Percentiles rank a stretch among this genome's conserved stretches.
Conservation (phyloP, 75 land plant species). For the Cryptomeria japonica region DNA sequence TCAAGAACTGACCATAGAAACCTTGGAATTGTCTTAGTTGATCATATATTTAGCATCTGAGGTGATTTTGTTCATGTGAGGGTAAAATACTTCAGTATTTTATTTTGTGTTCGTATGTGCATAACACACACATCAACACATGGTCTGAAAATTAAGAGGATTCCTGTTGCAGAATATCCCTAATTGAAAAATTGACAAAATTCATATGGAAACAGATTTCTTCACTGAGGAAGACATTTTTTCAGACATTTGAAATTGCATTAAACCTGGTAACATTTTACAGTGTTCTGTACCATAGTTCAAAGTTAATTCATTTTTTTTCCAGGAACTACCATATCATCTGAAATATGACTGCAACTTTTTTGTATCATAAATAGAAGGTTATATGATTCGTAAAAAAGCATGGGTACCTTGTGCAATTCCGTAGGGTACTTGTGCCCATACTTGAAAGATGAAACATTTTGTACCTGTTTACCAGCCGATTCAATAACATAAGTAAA, state of each 20-base stretch:
- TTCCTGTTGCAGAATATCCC: neutral
- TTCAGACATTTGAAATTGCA: neutral
- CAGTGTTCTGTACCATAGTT: neutral
- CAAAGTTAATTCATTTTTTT: neutral
- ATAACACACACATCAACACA: no score
- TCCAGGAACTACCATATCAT: neutral
- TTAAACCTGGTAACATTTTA: neutral
- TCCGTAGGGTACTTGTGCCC: no score
- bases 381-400: neutral
- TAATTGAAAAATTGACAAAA: neutral
- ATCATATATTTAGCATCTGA: no score
- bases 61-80: no score
- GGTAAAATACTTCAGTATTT: no score
- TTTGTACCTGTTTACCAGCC: no score
- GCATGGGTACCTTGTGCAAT: no score
- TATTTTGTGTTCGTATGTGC: no score
- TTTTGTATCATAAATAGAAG: neutral
- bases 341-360: neutral
- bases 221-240: neutral
- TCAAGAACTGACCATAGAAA: no score
- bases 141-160: neutral
- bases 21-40: no score
- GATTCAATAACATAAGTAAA: no score
- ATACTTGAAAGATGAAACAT: no score
- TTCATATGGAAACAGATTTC: neutral